phyloP scores from a whole-genome alignment of 2,329 filamentous ascomycete species.

The Exserohilum turcica region DNA sequence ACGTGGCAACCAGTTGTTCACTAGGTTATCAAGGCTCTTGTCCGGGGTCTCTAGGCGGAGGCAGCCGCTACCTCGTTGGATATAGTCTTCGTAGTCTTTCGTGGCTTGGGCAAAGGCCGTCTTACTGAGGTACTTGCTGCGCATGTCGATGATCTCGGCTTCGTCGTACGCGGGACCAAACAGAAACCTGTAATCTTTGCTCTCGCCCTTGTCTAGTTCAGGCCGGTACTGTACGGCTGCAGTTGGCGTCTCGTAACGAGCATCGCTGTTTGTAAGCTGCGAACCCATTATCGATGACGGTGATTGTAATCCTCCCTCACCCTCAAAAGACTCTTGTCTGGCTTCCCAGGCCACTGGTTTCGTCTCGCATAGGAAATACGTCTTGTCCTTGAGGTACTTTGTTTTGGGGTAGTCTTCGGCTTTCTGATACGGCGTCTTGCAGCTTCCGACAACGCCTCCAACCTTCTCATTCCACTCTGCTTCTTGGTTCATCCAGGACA shows the following conservation, averaged over 20 bases:
- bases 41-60: constrained; percentile 61
- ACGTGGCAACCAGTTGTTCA: constrained; percentile 64
- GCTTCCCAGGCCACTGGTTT: constrained; percentile 60
- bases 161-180: constrained; percentile 62
- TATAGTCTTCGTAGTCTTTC: constrained; percentile 58
- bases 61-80: constrained; percentile 57
- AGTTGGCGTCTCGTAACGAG: constrained; percentile 61
- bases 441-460: constrained; percentile 57
- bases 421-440: constrained; percentile 63
- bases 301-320: constrained; percentile 61
- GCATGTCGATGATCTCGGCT: constrained; percentile 55
- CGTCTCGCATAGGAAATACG: constrained; percentile 62
- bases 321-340: constrained; percentile 59
- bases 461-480: constrained; percentile 58
- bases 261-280: constrained; percentile 54
- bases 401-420: constrained; percentile 63
- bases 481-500: constrained; percentile 67
- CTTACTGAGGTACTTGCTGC: constrained; percentile 56
- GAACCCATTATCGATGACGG: constrained; percentile 53
- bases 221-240: constrained; percentile 60
- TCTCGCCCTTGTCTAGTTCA: constrained; percentile 48
- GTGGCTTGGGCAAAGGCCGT: constrained; percentile 55
- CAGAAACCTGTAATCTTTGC: constrained; percentile 58
- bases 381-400: constrained; percentile 62
- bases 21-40: constrained; percentile 60